phyloP scores from a whole-genome alignment of 2,329 filamentous ascomycete genomes.

The Microcyclospora pomicola region DNA sequence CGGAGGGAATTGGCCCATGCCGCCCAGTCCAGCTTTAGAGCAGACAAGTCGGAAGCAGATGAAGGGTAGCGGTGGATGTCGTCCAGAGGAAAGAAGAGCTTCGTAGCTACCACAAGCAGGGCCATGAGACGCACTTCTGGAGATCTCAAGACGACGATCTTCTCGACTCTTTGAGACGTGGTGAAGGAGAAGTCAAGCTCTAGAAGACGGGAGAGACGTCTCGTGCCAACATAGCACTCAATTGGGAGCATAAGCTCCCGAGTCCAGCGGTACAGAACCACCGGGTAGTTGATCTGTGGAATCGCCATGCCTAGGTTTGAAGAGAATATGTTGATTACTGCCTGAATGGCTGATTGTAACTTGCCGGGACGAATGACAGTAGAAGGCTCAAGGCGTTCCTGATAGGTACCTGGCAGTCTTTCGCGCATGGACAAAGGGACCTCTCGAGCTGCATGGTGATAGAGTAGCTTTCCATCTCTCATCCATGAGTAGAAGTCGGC shows the following conservation, averaged over 20 bases:
- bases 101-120: slow-evolving; percentile 60
- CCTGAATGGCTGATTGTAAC: slow-evolving; percentile 51
- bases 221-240: slow-evolving; percentile 48
- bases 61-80: slow-evolving; percentile 37
- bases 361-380: slow-evolving; percentile 36
- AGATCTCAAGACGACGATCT: slow-evolving; percentile 38
- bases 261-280: slow-evolving; percentile 56
- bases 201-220: slow-evolving; percentile 40
- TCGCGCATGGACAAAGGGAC: slow-evolving; percentile 52
- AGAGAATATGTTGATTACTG: slow-evolving; percentile 50
- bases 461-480: slow-evolving; percentile 54
- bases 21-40: slow-evolving; percentile 56
- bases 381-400: slow-evolving; percentile 42
- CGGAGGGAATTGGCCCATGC: slow-evolving; percentile 44
- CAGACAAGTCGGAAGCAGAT: slow-evolving; percentile 41
- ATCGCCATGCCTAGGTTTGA: slow-evolving; percentile 56
- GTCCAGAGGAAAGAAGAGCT: slow-evolving; percentile 67
- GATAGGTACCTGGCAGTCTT: slow-evolving; percentile 49
- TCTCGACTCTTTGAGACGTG: background rate
- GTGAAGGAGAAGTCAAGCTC: slow-evolving; percentile 43
- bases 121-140: slow-evolving; percentile 65
- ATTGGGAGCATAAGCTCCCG: slow-evolving; percentile 61
- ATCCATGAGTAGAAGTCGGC: slow-evolving; percentile 59
- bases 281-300: slow-evolving; percentile 56
- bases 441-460: slow-evolving; percentile 45